Percentiles rank a stretch among this genome's conserved stretches.
phyloP scores from a whole-genome alignment of 2,329 filamentous ascomycete species.

The Purpureocillium lavendulum region DNA sequence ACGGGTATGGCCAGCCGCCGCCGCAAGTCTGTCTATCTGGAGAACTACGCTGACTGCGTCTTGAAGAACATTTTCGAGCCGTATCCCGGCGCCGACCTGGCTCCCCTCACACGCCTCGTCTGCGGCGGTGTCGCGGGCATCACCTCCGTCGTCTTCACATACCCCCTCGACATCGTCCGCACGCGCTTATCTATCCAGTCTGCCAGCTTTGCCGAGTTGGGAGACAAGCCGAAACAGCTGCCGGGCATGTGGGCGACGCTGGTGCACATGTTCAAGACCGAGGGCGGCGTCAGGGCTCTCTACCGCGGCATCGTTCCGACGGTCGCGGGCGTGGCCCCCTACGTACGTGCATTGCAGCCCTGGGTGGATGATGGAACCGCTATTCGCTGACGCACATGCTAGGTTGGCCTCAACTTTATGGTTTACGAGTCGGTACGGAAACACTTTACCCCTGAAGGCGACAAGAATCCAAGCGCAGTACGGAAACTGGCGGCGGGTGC shows the following conservation, averaged over 20 bases:
- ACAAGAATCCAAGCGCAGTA: constrained; percentile 68
- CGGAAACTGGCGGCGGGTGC: constrained; percentile 86
- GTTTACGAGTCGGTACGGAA: constrained; percentile 85
- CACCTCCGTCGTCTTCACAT: constrained; percentile 90
- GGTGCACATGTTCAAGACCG: constrained; percentile 76
- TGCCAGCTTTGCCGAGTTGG: constrained; percentile 81
- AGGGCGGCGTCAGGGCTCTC: constrained; percentile 78
- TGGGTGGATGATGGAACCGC: constrained; percentile 3
- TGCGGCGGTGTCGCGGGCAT: constrained; percentile 90
- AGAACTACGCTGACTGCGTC: constrained; percentile 4
- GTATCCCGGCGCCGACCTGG: constrained; percentile 64
- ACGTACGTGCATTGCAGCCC: constrained; percentile 42
- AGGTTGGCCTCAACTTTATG: constrained; percentile 98
- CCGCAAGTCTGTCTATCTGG: not conserved
- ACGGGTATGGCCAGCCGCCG: constrained; percentile 46
- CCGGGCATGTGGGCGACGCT: constrained; percentile 92
- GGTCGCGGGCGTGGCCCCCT: constrained; percentile 89
- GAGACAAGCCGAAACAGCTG: constrained; percentile 54
- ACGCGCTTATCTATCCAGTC: constrained; percentile 95
- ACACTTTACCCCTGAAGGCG: constrained; percentile 78
- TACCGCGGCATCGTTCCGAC: constrained; percentile 94
- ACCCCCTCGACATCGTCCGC: constrained; percentile 94
- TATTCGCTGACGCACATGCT: constrained; percentile 7
- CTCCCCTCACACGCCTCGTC: constrained; percentile 66
- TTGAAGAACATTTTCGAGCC: constrained; percentile 64